These are phyloP conservation scores for Sporothrix inflata DNA, from an alignment of 2,329 filamentous ascomycete species.

Conservation along the genomic window DNA sequence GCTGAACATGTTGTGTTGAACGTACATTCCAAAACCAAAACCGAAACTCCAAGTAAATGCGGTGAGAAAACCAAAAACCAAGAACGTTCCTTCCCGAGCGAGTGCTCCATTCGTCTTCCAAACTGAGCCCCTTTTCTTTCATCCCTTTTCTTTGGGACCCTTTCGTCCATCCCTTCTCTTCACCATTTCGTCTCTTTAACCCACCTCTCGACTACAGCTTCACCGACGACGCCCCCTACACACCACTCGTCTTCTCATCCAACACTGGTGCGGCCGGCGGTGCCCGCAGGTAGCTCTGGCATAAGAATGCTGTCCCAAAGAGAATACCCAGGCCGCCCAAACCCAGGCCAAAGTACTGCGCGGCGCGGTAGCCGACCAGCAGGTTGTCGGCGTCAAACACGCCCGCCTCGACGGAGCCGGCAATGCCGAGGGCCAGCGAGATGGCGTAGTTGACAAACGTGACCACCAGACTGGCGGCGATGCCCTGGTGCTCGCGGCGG, in stretches of 20 bases:
- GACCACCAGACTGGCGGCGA: constrained; percentile 59
- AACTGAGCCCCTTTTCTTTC: not conserved
- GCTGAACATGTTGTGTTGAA: not conserved
- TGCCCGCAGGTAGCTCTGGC: constrained; percentile 34
- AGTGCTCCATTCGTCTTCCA: not conserved
- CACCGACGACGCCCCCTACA: not conserved
- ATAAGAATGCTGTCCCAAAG: constrained; percentile 41
- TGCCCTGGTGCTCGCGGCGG: constrained; percentile 50
- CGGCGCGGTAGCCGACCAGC: constrained; percentile 44
- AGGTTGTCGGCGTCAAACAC: constrained; percentile 39
- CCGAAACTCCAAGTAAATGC: constrained; percentile 18
- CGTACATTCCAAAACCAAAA: not conserved
- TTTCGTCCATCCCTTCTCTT: no score
- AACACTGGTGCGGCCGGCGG: not conserved
- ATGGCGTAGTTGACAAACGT: constrained; percentile 72
- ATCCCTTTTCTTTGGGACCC: no score
- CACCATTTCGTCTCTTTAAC: not conserved
- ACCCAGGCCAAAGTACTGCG: constrained; percentile 49
- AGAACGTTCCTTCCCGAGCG: constrained; percentile 2
- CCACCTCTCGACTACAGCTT: not conserved
- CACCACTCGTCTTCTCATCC: constrained; percentile 9
- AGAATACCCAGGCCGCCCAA: constrained; percentile 44
- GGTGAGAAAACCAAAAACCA: not conserved
- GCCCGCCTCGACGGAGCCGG: constrained; percentile 62
- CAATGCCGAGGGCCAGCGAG: constrained; percentile 66